These are phyloP conservation scores for Domatiomyces globalis DNA, from an alignment of 2,329 filamentous ascomycete genomes.

Conservation along the genomic window DNA sequence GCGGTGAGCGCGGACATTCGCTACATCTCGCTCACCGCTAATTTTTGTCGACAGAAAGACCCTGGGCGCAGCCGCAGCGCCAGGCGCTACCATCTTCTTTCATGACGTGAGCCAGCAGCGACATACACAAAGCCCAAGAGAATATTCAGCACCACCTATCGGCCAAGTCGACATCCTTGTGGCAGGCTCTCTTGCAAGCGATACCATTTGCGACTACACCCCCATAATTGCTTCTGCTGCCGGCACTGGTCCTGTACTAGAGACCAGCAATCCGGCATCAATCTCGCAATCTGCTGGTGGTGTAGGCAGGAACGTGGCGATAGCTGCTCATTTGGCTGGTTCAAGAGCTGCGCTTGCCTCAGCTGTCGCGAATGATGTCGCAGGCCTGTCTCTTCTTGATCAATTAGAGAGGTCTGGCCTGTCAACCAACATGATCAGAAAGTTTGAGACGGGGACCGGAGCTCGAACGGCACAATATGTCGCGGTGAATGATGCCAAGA, in stretches of 20 bases:
- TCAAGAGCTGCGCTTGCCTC: constrained; percentile 60
- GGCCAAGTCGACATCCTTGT: constrained; percentile 56
- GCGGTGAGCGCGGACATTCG: not conserved
- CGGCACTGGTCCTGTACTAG: constrained; percentile 31
- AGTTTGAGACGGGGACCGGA: constrained; percentile 36
- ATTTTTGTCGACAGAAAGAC: not conserved
- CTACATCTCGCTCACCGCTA: not conserved
- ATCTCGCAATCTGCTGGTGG: constrained; percentile 79
- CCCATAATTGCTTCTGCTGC: constrained; percentile 29
- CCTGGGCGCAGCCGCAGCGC: not conserved
- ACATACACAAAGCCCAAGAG: not conserved
- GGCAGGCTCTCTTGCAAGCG: constrained; percentile 73
- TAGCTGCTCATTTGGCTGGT: constrained; percentile 60
- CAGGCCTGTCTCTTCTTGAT: constrained; percentile 58
- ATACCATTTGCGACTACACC: constrained; percentile 68
- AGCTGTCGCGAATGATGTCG: constrained; percentile 63
- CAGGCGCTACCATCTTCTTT: not conserved
- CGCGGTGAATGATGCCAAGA: constrained; percentile 69
- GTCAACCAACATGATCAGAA: constrained; percentile 47
- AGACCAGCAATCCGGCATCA: constrained; percentile 73
- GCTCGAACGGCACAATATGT: constrained; percentile 79
- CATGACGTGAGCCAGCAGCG: not conserved
- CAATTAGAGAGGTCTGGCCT: constrained; percentile 52
- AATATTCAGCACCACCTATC: not conserved
- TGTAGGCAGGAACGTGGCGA: constrained; percentile 81